Evolutionary conservation across 2,329 filamentous ascomycete genomes (phyloP), one percentile per base, ranked within the genome.

Genomic region (Zarea fungicola): DNA sequence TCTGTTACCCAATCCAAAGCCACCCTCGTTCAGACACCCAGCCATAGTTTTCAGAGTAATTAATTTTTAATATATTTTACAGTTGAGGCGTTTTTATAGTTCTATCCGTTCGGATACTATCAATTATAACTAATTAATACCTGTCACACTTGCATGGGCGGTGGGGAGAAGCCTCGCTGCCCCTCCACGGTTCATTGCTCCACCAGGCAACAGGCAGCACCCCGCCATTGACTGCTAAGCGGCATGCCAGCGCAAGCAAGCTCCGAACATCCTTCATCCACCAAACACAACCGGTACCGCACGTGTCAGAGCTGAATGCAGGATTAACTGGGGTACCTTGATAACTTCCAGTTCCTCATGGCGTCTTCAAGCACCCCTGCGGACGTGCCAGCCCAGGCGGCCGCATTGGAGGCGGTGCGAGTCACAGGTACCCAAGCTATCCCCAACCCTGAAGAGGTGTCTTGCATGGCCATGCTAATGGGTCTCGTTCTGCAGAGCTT

Each of bases 401-500:
- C 46, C 23, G 9, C 13, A 6, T 3, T n/a, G 18, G 22, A 40
- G 3, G 25, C 39, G 14, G 4, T 40, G 26, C 35, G 26, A 29
- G 37, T 48, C 37, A 42, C 37, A 28, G 46, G 46, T 42, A 42
- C 18, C 16, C 19, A 4, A 14, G 19, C 2, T 34, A 18, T 28
- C 21, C 21, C 13, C n/a, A n/a, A n/a, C n/a, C n/a, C n/a, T n/a
- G n/a, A 16, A 6, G 7, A 16, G 6, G 16, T n/a, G 14, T 29
- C 28, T 29, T 29, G 28, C 7, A 29, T 29, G 8, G 28, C 28
- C 28, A 19, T 9, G 51, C 51, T 58, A 31, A 58, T 50, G 31
- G 34, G 40, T 13, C n/a, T 28, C 29, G 29, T 29, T 34, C 35
- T 51, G 14, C 45, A 92, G 88, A 89, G 41, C 69, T 80, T 6